Conservation (phyloP, 441 rosid genomes). For the Populus hybrid region DNA sequence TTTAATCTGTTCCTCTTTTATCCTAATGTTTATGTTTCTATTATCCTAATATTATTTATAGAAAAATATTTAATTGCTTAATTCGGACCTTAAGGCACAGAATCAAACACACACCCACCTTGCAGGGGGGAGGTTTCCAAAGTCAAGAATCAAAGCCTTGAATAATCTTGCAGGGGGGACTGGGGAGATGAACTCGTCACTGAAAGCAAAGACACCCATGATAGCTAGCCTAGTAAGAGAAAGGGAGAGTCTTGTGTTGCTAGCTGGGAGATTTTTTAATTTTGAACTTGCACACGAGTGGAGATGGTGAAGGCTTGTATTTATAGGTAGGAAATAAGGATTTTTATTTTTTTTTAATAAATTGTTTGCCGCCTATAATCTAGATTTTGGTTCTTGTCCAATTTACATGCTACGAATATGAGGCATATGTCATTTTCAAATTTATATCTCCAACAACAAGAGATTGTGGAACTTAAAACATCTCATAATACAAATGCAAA, state of each 20-base stretch:
- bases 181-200: constrained; percentile 20
- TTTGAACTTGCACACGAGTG: not conserved
- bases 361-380: not conserved
- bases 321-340: constrained; percentile 9
- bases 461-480: not conserved
- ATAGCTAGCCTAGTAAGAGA: too few species aligned
- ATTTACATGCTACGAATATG: not conserved
- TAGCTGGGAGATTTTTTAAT: not conserved
- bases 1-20: too few species aligned
- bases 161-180: constrained; percentile 24
- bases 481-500: too few species aligned
- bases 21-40: too few species aligned
- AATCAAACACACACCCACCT: not conserved
- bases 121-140: constrained; percentile 7
- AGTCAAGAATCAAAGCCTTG: constrained; percentile 34
- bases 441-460: constrained; percentile 1
- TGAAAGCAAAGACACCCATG: constrained; percentile 34
- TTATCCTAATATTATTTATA: too few species aligned
- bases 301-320: not conserved
- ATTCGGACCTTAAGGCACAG: too few species aligned
- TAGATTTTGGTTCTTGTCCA: not conserved
- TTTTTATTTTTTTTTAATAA: not conserved
- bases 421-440: not conserved
- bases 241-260: not conserved
- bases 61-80: too few species aligned